Conservation (phyloP, 257 asterid genomes). For the Datura wrightii region DNA sequence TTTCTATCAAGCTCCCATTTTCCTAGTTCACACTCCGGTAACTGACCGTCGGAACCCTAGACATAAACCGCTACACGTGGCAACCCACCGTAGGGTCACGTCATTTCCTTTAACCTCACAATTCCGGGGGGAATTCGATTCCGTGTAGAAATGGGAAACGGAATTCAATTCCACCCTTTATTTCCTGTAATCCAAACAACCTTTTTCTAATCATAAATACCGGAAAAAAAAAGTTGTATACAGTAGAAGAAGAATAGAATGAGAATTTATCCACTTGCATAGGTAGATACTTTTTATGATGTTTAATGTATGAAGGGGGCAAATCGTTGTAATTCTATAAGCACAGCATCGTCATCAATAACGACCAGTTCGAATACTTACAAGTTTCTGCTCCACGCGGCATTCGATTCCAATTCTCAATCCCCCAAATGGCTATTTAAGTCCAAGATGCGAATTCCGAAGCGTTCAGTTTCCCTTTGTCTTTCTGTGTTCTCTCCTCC, state of each 20-base stretch:
- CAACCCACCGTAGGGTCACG: background rate
- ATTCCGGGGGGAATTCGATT: background rate
- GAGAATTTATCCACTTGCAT: background rate
- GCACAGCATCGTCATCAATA: constrained; percentile 6
- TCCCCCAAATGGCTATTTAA: constrained; percentile 61
- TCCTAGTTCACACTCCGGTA: background rate
- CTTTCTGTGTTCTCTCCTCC: constrained; percentile 45
- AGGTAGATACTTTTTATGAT: too few relatives aligned
- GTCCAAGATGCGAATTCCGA: constrained; percentile 66
- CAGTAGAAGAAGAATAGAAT: background rate
- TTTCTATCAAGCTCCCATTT: background rate
- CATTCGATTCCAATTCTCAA: constrained; percentile 28
- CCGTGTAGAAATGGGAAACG: constrained; percentile 21
- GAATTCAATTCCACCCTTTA: constrained; percentile 5
- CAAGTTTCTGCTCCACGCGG: background rate
- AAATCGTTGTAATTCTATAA: constrained; percentile 20
- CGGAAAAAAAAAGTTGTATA: background rate
- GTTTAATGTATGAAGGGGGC: constrained; percentile 6
- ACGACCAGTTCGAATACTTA: background rate
- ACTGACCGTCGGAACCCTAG: background rate
- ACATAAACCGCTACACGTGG: background rate
- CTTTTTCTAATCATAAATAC: background rate
- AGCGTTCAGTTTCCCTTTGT: constrained; percentile 59
- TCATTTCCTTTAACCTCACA: background rate
- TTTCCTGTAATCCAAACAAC: background rate